phyloP scores from a whole-genome alignment of 805 yeast genomes.

The Blastobotrys peoriensis region DNA sequence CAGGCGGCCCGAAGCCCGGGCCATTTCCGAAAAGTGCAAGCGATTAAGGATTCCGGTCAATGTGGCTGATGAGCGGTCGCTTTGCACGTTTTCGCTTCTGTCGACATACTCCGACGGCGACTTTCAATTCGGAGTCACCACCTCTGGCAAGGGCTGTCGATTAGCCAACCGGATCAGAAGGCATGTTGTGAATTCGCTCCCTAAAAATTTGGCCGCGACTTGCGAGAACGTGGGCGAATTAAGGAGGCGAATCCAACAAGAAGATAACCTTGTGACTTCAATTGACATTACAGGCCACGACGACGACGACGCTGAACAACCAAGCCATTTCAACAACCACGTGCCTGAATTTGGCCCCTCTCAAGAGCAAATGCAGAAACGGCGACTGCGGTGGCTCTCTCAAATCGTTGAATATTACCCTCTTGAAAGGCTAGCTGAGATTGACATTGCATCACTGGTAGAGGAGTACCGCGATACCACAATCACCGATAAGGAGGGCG shows the following conservation, averaged over 20 bases:
- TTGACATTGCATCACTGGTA: slow-evolving; percentile 55
- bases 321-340: slow-evolving; percentile 52
- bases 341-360: slow-evolving; percentile 52
- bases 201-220: slow-evolving; percentile 61
- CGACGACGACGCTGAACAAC: slow-evolving; percentile 66
- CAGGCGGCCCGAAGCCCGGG: slow-evolving; percentile 28
- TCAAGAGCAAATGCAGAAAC: slow-evolving; percentile 32
- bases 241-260: slow-evolving; percentile 46
- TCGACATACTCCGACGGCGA: slow-evolving; percentile 67
- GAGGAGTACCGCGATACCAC: slow-evolving; percentile 32
- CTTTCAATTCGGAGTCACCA: slow-evolving; percentile 76
- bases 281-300: slow-evolving; percentile 52
- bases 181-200: slow-evolving; percentile 57
- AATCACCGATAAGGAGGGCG: not conserved
- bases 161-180: slow-evolving; percentile 75
- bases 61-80: slow-evolving; percentile 64
- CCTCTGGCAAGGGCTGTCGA: slow-evolving; percentile 86
- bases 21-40: slow-evolving; percentile 47
- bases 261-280: slow-evolving; percentile 25
- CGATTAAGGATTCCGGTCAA: slow-evolving; percentile 74
- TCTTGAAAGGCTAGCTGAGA: slow-evolving; percentile 50
- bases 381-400: slow-evolving; percentile 73
- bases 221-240: slow-evolving; percentile 66
- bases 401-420: slow-evolving; percentile 93
- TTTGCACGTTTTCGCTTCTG: slow-evolving; percentile 68